Base-by-base conservation (phyloP, 768 basidiomycete genomes). In the Amanita fuliginea region DNA sequence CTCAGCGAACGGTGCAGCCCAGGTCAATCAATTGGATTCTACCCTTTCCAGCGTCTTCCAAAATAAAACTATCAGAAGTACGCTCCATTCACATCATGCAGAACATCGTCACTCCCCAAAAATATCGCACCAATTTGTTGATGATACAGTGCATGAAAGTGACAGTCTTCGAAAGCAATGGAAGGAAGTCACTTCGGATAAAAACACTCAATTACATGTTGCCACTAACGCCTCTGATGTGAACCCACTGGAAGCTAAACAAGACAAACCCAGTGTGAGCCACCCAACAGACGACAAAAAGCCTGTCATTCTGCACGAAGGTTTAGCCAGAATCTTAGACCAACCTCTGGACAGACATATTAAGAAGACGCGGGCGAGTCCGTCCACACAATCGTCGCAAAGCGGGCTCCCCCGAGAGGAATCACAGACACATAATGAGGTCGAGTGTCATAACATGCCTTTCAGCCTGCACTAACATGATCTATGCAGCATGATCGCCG, bases 251-350 rank as follows among this genome's bases (percentile, higher is more conserved):
- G 47, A 41, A 32, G 47, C 32, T 26, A 26, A 48, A 32, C 18
- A 6, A 8, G 6, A 6, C 47, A 22, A 41, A 11, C 22, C n/a
- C 35, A 7, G 3, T 9, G 10, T 9, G 13, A 28, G 10, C 4
- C 47, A 36, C 4, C 16, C 28, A 6, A 3, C 18, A 9, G 28
- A 16, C 7, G 47, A 48, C 22, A 39, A 41, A 36, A 48, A 19
- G 39, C 18, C 18, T 9, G 21, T 13, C 6, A 33, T 44, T 35
- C 33, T 16, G 16, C 49, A 51, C 18, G 43, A 51, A 8, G 49
- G 49, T 8, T 26, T 51, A 11, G 49, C 49, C 39, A 34, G 37
- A 32, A 32, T 49, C 30, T 28, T 47, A n/a, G 46, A 37, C 21
- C 47, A 48, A 32, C 47, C 39, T 16, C 34, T 24, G 34, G 44